Base-by-base conservation (phyloP, 2,329 filamentous ascomycete species). In the Spiromastix sp. region DNA sequence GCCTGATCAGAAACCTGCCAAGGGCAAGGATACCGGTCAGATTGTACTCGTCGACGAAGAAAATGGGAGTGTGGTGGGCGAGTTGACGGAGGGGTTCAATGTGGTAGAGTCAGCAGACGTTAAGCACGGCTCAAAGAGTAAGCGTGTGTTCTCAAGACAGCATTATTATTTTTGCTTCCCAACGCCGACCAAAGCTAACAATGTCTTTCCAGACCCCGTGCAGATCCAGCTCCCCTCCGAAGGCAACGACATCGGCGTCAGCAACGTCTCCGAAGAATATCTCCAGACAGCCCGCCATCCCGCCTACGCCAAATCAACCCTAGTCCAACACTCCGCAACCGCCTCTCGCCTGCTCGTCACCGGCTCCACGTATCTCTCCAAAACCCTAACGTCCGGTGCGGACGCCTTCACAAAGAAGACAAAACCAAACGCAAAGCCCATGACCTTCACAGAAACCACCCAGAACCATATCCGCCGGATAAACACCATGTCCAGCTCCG, bases 21-120 rank as follows among this genome's bases (percentile, higher is more conserved):
- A 56, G 31, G 50, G 54, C n/a, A 51, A 54, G 32, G 3, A 56
- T 57, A 57, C 74, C 22, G 84, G 87, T 11, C 79, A 91, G 57
- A 89, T 95, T 48, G 89, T 98, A 4, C 71, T 98, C 7, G 70
- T 98, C 11, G 86, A 98, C 52, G 91, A 98, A 60, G 89, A 96
- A 55, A 83, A 98, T 60, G 91, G 91, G 34, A 93, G 85, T 48
- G 83, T 98, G 6, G 83, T 98, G 18, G 91, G 91, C 30, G 89
- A 98, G 63, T 66, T 98, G 42, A 77, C 81, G 39, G 81, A 89
- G 39, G 81, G 80, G 12, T 89, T 85, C 51, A 69, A 86, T 45
- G 72, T 94, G 12, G 69, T 89, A 11, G 86, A 95, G 52, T 76
- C 87, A 45, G 68, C 74, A 18, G 71, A 70, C 33, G 70, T 98